Conservation (phyloP, 305 asterid genomes). For the Rubia tinctorum region DNA sequence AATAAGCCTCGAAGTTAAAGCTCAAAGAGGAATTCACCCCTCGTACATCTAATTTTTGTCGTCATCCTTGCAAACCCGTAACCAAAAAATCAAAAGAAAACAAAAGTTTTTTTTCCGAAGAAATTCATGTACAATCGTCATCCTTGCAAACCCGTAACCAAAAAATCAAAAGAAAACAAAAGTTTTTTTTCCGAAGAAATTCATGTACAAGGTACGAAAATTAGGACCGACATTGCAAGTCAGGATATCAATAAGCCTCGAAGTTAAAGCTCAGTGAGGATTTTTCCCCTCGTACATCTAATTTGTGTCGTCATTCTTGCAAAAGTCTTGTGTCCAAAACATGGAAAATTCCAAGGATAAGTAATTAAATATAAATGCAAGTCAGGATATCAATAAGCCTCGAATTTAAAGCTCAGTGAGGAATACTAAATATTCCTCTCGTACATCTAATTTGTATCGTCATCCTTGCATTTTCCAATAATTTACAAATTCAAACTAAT, state of each 20-base stretch:
- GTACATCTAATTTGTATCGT: conserved; percentile 33
- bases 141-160: no score
- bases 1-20: no score
- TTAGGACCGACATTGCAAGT: conserved; percentile 6
- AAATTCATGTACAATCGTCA: not conserved
- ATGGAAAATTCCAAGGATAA: no score
- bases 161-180: no score
- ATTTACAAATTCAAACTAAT: not conserved
- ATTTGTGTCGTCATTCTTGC: conserved; percentile 40
- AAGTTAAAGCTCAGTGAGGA: conserved; percentile 25
- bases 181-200: no score
- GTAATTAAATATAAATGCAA: no score
- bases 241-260: conserved; percentile 39
- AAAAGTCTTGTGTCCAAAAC: no score
- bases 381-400: no score
- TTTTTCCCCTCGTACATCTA: conserved; percentile 29
- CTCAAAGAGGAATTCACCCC: conserved; percentile 9
- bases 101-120: no score
- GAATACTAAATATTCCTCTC: conserved; percentile 13
- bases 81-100: no score
- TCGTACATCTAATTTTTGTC: conserved; percentile 1
- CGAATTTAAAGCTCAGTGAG: no score
- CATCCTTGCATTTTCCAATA: conserved; percentile 28
- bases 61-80: no score
- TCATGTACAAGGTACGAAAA: not conserved